Conservation (phyloP, 331 rosid genomes). For the Dryas integrifolia region DNA sequence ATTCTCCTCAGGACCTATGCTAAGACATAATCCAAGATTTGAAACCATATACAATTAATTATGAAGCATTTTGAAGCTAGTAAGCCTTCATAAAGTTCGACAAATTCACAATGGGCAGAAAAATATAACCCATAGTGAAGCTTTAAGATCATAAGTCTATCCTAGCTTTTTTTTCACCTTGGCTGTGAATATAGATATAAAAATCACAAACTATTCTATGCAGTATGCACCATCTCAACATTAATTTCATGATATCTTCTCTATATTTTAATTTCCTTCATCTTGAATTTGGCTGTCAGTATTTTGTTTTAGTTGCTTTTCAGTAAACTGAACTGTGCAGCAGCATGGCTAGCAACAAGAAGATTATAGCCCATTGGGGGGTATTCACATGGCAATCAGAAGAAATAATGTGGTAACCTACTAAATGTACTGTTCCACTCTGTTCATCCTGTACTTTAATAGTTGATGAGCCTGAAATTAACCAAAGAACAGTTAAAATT, state of each 20-base stretch:
- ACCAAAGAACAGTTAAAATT: constrained; percentile 24
- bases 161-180: constrained; percentile 41
- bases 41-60: constrained; percentile 33
- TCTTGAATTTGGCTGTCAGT: constrained; percentile 34
- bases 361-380: constrained; percentile 34
- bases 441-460: constrained; percentile 79
- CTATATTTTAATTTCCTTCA: constrained; percentile 43
- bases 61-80: constrained; percentile 18
- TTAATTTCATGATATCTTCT: constrained; percentile 26
- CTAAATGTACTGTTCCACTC: constrained; percentile 92
- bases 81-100: constrained; percentile 33
- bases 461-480: constrained; percentile 80
- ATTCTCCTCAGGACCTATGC: constrained; percentile 18
- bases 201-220: constrained; percentile 31
- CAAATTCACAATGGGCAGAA: constrained; percentile 46
- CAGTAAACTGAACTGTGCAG: constrained; percentile 44
- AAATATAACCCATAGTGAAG: constrained; percentile 44
- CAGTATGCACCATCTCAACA: constrained; percentile 20
- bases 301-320: constrained; percentile 37
- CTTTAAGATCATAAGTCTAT: constrained; percentile 24
- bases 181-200: constrained; percentile 27
- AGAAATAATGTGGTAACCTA: constrained; percentile 65
- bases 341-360: constrained; percentile 44
- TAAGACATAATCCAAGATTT: constrained; percentile 21
- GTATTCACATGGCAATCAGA: constrained; percentile 44